Percentiles rank a stretch among this genome's conserved stretches.
Conservation (phyloP, 345 rosid genomes). For the Lumnitzera racemosa region DNA sequence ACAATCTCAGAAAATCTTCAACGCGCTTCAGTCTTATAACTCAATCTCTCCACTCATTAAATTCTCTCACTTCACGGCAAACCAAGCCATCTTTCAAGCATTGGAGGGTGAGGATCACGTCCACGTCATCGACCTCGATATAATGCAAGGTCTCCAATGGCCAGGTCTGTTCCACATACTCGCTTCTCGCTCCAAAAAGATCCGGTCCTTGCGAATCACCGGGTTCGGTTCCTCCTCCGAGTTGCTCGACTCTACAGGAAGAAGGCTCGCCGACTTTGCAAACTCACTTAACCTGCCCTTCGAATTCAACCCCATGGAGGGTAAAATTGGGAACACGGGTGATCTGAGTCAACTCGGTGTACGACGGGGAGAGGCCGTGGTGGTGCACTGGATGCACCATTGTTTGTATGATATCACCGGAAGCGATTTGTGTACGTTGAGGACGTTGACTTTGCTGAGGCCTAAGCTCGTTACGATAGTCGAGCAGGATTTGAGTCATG, state of each 20-base stretch:
- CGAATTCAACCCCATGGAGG: constrained; percentile 72
- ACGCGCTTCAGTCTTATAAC: constrained; percentile 77
- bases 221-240: constrained; percentile 81
- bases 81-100: constrained; percentile 88
- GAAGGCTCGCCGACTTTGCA: constrained; percentile 82
- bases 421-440: constrained; percentile 50
- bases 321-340: constrained; percentile 57
- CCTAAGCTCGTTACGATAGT: constrained; percentile 78
- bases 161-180: constrained; percentile 96
- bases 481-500: constrained; percentile 79
- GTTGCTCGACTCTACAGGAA: constrained; percentile 77
- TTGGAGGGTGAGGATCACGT: constrained; percentile 71
- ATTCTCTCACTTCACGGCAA: constrained; percentile 95
- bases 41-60: constrained; percentile 69
- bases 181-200: constrained; percentile 68
- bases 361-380: constrained; percentile 56
- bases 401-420: constrained; percentile 82
- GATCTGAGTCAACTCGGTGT: constrained; percentile 56
- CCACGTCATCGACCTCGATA: constrained; percentile 88
- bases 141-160: constrained; percentile 99
- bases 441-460: constrained; percentile 41
- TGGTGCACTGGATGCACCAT: constrained; percentile 98
- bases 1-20: constrained; percentile 66
- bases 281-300: constrained; percentile 65
- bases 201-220: constrained; percentile 71